Percentiles rank a stretch among this genome's conserved stretches.
These are phyloP conservation scores for Coemansia sp. DNA, from an alignment of 192 early-diverging fungal species.

Conservation along the genomic window DNA sequence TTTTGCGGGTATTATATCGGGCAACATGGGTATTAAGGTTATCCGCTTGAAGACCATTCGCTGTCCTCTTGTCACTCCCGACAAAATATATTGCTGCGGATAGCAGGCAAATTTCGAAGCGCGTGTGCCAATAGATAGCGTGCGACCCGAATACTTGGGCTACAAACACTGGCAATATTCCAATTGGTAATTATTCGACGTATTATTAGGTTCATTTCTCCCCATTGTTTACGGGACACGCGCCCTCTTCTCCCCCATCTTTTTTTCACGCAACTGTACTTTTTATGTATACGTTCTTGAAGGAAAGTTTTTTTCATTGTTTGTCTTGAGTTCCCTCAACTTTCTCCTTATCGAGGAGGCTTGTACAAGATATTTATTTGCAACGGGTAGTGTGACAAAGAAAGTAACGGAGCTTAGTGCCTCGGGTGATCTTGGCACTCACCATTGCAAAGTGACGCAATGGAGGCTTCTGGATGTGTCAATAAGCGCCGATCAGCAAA, in stretches of 20 bases:
- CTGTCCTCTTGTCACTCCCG: neutral
- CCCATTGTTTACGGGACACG: neutral
- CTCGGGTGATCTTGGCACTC: neutral
- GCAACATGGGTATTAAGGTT: neutral
- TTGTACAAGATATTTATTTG: constrained; percentile 4
- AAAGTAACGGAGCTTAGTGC: neutral
- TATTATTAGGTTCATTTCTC: neutral
- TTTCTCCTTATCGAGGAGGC: neutral
- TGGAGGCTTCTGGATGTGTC: constrained; percentile 4
- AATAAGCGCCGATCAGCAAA: neutral
- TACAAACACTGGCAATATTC: neutral
- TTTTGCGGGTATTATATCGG: neutral
- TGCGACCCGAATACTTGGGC: constrained; percentile 3
- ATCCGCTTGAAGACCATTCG: neutral
- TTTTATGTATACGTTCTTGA: neutral
- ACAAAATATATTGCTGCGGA: neutral
- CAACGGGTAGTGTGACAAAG: neutral
- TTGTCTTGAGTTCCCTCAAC: neutral
- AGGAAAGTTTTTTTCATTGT: neutral
- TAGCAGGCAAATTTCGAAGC: neutral
- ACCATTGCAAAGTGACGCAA: constrained; percentile 1
- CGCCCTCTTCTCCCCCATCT: neutral
- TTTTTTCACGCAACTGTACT: neutral
- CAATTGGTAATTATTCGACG: neutral
- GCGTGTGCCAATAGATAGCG: neutral